These are phyloP conservation scores for Wickerhamomyces hampshirensis DNA, from an alignment of 805 yeast species.

Conservation along the genomic window DNA sequence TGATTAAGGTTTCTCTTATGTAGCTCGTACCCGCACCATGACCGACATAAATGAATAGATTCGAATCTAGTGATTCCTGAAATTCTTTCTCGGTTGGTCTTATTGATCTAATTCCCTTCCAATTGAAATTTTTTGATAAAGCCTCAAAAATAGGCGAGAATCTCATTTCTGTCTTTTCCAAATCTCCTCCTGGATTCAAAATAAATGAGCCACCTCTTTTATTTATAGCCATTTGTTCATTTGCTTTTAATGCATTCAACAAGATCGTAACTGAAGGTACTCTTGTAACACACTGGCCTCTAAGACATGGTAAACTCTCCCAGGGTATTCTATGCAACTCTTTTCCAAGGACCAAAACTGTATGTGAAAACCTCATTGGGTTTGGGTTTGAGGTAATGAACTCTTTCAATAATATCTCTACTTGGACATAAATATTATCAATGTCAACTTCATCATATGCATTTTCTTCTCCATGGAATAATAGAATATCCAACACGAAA, in stretches of 20 bases:
- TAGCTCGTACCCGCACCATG: conserved; percentile 97
- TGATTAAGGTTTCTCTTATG: conserved; percentile 50
- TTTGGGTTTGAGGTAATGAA: conserved; percentile 19
- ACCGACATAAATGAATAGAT: conserved; percentile 75
- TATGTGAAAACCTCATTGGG: conserved; percentile 37
- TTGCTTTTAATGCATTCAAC: conserved; percentile 28
- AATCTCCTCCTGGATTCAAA: conserved; percentile 80
- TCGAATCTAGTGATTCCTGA: conserved; percentile 36
- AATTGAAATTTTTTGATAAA: conserved; percentile 28
- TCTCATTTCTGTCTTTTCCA: conserved; percentile 56
- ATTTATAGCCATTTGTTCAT: conserved; percentile 17
- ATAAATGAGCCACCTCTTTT: conserved; percentile 48
- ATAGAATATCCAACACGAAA: conserved; percentile 54
- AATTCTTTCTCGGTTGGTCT: conserved; percentile 58
- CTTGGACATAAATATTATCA: conserved; percentile 46
- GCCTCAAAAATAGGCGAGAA: conserved; percentile 42
- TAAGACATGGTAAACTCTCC: conserved; percentile 70
- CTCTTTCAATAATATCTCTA: conserved; percentile 42
- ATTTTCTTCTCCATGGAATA: conserved; percentile 58
- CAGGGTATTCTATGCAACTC: conserved; percentile 75
- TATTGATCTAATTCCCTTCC: conserved; percentile 50
- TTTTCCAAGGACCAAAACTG: conserved; percentile 66
- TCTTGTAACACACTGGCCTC: conserved; percentile 57
- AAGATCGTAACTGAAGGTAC: conserved; percentile 62
- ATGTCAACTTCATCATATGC: conserved; percentile 64